phyloP scores from a whole-genome alignment of 2,329 filamentous ascomycete genomes.

The Neurospora sp. region DNA sequence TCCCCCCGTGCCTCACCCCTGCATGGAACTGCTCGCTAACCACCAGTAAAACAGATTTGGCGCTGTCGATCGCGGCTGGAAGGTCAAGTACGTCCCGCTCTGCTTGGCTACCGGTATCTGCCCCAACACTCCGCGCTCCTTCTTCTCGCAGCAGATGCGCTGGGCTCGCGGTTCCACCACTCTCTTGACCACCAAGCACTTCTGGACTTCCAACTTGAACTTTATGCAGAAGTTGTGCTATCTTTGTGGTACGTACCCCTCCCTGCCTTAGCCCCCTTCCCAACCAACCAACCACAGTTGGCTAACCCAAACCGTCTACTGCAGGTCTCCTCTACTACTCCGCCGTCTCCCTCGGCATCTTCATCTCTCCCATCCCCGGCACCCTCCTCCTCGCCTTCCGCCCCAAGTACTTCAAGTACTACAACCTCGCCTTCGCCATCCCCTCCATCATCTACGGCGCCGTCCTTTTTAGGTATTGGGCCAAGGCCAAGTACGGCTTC shows the following conservation, averaged over 20 bases:
- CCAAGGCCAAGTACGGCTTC: conserved; percentile 30
- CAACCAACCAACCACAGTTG: neutral
- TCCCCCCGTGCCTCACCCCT: neutral
- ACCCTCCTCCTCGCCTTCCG: conserved; percentile 29
- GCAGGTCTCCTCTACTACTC: conserved; percentile 29
- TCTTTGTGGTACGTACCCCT: conserved; percentile 23
- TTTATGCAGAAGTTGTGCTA: conserved; percentile 32
- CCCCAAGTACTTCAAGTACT: conserved; percentile 31
- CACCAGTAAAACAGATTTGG: conserved; percentile 20
- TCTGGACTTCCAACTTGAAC: conserved; percentile 28
- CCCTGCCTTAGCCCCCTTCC: neutral
- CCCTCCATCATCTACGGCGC: conserved; percentile 30
- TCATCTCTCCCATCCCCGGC: conserved; percentile 30
- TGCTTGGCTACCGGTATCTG: conserved; percentile 32
- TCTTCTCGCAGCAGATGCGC: conserved; percentile 34
- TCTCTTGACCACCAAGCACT: conserved; percentile 29
- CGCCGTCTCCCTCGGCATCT: conserved; percentile 29
- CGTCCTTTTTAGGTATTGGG: conserved; percentile 29
- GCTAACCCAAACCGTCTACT: neutral
- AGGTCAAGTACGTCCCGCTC: conserved; percentile 30
- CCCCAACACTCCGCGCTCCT: conserved; percentile 30
- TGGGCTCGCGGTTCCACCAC: conserved; percentile 32
- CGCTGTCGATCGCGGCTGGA: conserved; percentile 32
- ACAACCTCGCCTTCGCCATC: conserved; percentile 33
- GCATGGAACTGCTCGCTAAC: neutral